Evolutionary conservation across 331 rosid species (phyloP).

Genomic region (Saraca asoca): DNA sequence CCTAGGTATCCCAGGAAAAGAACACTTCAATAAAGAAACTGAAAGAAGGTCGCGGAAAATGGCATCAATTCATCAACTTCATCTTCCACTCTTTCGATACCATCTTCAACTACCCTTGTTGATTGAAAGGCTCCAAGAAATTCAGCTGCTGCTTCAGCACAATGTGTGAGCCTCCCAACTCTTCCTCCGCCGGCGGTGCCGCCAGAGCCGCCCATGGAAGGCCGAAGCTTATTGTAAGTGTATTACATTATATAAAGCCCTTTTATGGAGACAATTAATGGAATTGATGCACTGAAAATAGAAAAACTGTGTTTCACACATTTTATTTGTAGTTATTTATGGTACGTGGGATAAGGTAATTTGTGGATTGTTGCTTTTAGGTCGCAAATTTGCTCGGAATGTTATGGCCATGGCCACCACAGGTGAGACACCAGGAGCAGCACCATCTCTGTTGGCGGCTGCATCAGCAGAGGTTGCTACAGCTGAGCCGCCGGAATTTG

Average conservation of each 20-base stretch:
- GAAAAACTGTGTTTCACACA: neutral
- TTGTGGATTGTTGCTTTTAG: conserved; percentile 37
- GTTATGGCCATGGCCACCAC: conserved; percentile 82
- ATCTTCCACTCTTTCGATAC: conserved; percentile 70
- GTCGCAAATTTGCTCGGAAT: conserved; percentile 78
- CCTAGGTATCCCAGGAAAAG: conserved; percentile 35
- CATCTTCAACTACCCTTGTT: conserved; percentile 69
- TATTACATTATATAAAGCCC: neutral
- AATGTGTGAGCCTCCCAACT: conserved; percentile 70
- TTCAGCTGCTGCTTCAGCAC: conserved; percentile 57
- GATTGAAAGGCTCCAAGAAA: conserved; percentile 72
- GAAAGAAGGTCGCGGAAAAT: conserved; percentile 37
- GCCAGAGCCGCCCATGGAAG: conserved; percentile 63
- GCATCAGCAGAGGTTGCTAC: conserved; percentile 47
- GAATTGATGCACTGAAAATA: no score
- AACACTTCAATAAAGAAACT: conserved; percentile 31
- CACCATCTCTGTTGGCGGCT: no score
- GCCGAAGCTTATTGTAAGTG: conserved; percentile 63
- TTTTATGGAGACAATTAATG: no score
- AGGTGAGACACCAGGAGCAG: conserved; percentile 54
- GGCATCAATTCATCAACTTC: conserved; percentile 83
- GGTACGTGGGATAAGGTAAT: neutral
- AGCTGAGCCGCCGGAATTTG: conserved; percentile 65
- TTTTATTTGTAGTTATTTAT: neutral
- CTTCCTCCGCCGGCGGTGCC: conserved; percentile 60